Conservation (phyloP, 495 filamentous ascomycete species). For the Acidiella bohemica region DNA sequence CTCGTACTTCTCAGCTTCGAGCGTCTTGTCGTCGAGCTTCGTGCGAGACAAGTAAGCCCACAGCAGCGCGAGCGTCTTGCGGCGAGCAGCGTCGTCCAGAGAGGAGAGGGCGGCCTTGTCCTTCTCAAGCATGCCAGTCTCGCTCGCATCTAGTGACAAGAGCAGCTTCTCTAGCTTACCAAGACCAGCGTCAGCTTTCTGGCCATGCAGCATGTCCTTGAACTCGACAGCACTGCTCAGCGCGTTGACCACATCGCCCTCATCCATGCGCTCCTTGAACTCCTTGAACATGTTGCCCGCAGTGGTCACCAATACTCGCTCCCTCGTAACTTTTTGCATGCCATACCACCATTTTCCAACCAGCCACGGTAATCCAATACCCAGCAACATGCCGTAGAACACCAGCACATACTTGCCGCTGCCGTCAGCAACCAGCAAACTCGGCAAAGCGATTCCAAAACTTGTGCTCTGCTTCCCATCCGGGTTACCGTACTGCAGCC, state of each 20-base stretch:
- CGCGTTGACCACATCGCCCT: conserved; percentile 64
- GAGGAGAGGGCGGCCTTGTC: conserved; percentile 56
- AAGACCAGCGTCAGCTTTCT: conserved; percentile 59
- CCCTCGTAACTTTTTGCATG: conserved; percentile 78
- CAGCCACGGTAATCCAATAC: conserved; percentile 79
- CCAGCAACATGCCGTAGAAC: conserved; percentile 74
- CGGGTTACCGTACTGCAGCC: conserved; percentile 84
- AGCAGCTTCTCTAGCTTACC: conserved; percentile 71
- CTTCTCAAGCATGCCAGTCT: conserved; percentile 46
- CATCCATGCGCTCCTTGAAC: conserved; percentile 69
- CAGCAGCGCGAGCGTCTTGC: conserved; percentile 77
- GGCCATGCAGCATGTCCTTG: conserved; percentile 54
- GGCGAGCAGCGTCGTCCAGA: conserved; percentile 53
- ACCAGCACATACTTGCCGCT: conserved; percentile 91
- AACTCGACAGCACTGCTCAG: conserved; percentile 77
- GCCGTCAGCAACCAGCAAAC: conserved; percentile 82
- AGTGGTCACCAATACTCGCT: conserved; percentile 78
- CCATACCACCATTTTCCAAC: conserved; percentile 99
- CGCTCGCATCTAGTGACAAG: conserved; percentile 33
- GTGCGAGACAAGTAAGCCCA: conserved; percentile 91
- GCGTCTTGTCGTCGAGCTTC: conserved; percentile 53
- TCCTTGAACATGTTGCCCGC: conserved; percentile 87
- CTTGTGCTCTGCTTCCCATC: conserved; percentile 97
- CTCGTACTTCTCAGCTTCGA: conserved; percentile 67
- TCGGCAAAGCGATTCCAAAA: conserved; percentile 91